phyloP scores from a whole-genome alignment of 2,329 filamentous ascomycete species.

The Xylariaceae sp. region DNA sequence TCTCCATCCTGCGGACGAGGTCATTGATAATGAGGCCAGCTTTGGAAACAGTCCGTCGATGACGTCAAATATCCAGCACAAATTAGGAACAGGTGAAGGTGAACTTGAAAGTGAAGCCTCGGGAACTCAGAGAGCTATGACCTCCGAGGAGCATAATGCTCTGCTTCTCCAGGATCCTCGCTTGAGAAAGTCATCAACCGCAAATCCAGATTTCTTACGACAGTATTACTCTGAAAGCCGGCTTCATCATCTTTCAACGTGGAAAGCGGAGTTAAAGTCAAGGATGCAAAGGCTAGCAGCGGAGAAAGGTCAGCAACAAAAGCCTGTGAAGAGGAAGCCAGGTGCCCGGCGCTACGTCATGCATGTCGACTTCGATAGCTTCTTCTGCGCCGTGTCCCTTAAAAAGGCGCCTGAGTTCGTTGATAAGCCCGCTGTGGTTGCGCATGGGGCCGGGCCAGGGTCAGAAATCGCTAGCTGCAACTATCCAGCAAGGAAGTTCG shows the following conservation, averaged over 20 bases:
- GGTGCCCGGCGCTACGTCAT: constrained; percentile 76
- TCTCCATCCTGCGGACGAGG: neutral
- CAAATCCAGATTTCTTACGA: constrained; percentile 87
- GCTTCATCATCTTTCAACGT: constrained; percentile 88
- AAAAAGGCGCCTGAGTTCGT: constrained; percentile 69
- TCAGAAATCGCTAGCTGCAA: constrained; percentile 98
- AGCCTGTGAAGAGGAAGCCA: constrained; percentile 46
- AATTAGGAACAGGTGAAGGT: constrained; percentile 6
- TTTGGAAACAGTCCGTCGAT: neutral
- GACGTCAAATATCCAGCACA: neutral
- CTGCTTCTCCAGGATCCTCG: constrained; percentile 76
- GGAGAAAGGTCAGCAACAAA: constrained; percentile 51
- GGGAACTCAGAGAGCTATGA: constrained; percentile 44
- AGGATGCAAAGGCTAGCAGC: constrained; percentile 75
- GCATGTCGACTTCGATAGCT: constrained; percentile 97
- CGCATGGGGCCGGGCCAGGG: constrained; percentile 76
- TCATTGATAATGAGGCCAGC: neutral
- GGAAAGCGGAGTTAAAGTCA: constrained; percentile 92
- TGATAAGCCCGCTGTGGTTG: constrained; percentile 80
- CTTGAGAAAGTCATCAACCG: constrained; percentile 81
- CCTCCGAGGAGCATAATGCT: constrained; percentile 90
- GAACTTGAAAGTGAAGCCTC: constrained; percentile 3
- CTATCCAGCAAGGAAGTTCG: constrained; percentile 79
- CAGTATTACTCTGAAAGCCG: constrained; percentile 95
- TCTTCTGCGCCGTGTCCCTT: constrained; percentile 88